phyloP scores from a whole-genome alignment of 2,329 filamentous ascomycete species.

The Neobulgaria alba region DNA sequence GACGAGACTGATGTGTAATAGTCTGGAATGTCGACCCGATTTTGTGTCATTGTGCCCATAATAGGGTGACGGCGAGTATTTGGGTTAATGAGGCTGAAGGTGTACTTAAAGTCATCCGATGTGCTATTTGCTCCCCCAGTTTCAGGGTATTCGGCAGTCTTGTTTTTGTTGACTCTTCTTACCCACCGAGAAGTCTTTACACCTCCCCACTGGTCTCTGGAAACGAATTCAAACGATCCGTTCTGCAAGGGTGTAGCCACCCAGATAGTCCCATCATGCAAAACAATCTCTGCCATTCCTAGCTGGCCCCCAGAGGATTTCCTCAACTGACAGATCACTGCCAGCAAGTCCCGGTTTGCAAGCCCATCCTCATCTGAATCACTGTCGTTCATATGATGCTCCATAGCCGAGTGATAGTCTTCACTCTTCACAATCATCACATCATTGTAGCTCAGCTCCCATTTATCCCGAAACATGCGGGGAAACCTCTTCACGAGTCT shows the following conservation, averaged over 20 bases:
- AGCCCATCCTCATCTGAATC: slow-evolving; percentile 43
- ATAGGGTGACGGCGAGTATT: slow-evolving; percentile 63
- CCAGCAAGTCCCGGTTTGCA: slow-evolving; percentile 49
- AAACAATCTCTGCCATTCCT: slow-evolving; percentile 48
- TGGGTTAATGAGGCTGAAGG: slow-evolving; percentile 68
- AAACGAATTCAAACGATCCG: slow-evolving; percentile 59
- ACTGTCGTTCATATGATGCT: slow-evolving; percentile 46
- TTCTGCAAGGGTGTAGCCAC: slow-evolving; percentile 41
- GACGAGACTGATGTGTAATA: slow-evolving; percentile 51
- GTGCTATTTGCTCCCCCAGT: slow-evolving; percentile 32
- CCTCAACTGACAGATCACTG: slow-evolving; percentile 56
- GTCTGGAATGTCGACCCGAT: slow-evolving; percentile 60
- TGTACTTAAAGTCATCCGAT: slow-evolving; percentile 43
- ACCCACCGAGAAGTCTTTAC: slow-evolving; percentile 63
- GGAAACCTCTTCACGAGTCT: slow-evolving; percentile 53
- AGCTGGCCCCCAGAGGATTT: slow-evolving; percentile 39
- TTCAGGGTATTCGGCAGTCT: slow-evolving; percentile 19
- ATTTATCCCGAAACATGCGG: slow-evolving; percentile 53
- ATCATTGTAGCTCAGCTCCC: slow-evolving; percentile 58
- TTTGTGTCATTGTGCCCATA: slow-evolving; percentile 57
- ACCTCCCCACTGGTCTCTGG: slow-evolving; percentile 42
- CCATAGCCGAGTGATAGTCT: slow-evolving; percentile 44
- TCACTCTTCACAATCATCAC: slow-evolving; percentile 64
- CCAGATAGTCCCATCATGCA: slow-evolving; percentile 56
- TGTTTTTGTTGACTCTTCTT: slow-evolving; percentile 36